These are phyloP conservation scores for Rhodotorula mucilaginosa DNA, from an alignment of 1,284 basidiomycete species.

Conservation along the genomic window DNA sequence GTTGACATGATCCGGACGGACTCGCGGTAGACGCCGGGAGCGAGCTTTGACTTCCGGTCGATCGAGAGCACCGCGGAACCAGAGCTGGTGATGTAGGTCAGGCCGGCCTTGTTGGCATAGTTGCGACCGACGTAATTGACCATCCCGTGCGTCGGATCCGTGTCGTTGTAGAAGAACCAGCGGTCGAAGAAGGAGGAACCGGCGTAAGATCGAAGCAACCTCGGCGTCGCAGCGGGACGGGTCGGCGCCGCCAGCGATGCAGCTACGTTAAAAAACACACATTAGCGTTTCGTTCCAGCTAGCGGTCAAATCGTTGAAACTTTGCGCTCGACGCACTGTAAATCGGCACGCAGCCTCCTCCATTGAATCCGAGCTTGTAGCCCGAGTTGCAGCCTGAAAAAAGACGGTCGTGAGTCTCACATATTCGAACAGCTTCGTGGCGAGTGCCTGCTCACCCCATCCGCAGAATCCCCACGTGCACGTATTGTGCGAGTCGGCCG, in stretches of 20 bases:
- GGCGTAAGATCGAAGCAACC: constrained; percentile 12
- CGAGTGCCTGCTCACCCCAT: not conserved
- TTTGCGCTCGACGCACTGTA: not conserved
- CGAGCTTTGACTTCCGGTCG: constrained; percentile 14
- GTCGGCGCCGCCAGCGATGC: not conserved
- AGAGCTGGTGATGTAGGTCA: not conserved
- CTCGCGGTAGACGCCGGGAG: not conserved
- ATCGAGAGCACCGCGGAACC: constrained; percentile 12
- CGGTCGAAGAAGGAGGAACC: constrained; percentile 26
- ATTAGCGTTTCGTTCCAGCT: no score
- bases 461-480: not conserved
- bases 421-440: not conserved
- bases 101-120: no score
- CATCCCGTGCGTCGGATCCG: constrained; percentile 20
- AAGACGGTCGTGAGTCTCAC: not conserved
- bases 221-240: constrained; percentile 8
- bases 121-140: constrained; percentile 14
- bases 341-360: not conserved
- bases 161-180: constrained; percentile 2
- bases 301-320: no score
- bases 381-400: not conserved
- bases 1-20: constrained; percentile 17
- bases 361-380: not conserved
- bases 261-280: not conserved
- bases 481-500: constrained; percentile 1